Conservation (phyloP, 257 asterid species). For the Solanum piurae region DNA sequence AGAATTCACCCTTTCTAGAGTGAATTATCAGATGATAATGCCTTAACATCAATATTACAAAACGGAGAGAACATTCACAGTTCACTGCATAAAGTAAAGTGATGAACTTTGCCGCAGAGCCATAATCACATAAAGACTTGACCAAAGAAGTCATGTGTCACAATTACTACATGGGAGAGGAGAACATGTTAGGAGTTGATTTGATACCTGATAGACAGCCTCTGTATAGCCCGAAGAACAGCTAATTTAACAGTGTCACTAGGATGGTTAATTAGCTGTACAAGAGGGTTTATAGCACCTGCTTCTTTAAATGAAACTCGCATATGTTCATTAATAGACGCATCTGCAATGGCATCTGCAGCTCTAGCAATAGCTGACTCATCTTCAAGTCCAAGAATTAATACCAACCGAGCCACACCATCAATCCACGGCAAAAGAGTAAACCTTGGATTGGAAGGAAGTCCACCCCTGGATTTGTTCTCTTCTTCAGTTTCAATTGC, state of each 20-base stretch:
- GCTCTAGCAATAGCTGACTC: conserved; percentile 68
- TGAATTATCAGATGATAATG: not conserved
- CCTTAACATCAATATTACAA: not conserved
- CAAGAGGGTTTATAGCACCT: conserved; percentile 61
- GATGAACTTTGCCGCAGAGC: not conserved
- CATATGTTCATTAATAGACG: conserved; percentile 62
- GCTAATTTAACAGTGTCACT: conserved; percentile 42
- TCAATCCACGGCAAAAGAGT: conserved; percentile 70
- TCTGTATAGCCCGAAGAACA: conserved; percentile 57
- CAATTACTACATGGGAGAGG: not conserved
- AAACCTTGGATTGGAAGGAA: conserved; percentile 23
- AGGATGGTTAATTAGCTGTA: conserved; percentile 51
- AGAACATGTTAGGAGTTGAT: not conserved
- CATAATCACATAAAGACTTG: not conserved
- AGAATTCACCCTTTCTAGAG: not conserved
- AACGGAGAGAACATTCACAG: not conserved
- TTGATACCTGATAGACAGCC: conserved; percentile 67
- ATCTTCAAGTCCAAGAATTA: conserved; percentile 81
- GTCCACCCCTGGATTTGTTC: conserved; percentile 13
- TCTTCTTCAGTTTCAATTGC: conserved; percentile 64
- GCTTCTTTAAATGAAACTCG: conserved; percentile 64
- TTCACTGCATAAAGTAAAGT: not conserved
- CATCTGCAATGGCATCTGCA: conserved; percentile 70
- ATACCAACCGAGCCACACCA: conserved; percentile 79
- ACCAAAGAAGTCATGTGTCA: not conserved